Percentiles rank a stretch among this genome's conserved stretches.
These are phyloP conservation scores for Penicillium paxilli DNA, from an alignment of 495 filamentous ascomycete genomes.

Conservation along the genomic window DNA sequence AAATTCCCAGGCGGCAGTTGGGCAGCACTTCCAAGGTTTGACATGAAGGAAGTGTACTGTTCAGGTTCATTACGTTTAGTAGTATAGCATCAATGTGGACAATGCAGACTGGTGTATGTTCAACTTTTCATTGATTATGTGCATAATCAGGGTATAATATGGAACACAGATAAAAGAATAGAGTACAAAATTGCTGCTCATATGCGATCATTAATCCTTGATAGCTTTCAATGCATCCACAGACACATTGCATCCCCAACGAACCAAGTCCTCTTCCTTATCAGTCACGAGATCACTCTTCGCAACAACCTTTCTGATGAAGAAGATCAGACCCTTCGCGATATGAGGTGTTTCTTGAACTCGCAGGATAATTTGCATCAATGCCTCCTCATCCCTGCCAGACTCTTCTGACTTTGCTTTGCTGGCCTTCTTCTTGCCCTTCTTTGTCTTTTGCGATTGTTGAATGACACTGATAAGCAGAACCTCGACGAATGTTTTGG, in stretches of 20 bases:
- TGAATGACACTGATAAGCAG: slow-evolving; percentile 74
- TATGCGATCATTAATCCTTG: slow-evolving; percentile 24
- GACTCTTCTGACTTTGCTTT: slow-evolving; percentile 23
- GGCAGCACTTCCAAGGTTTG: no score
- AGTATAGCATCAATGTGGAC: no score
- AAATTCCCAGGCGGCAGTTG: no score
- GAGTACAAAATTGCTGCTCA: slow-evolving; percentile 1
- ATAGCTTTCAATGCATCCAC: slow-evolving; percentile 57
- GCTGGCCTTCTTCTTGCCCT: slow-evolving; percentile 23
- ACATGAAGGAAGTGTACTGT: no score
- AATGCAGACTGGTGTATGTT: slow-evolving; percentile 7
- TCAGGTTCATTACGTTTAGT: no score
- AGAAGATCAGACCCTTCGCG: slow-evolving; percentile 71
- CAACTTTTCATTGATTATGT: slow-evolving; percentile 9
- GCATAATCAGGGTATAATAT: slow-evolving; percentile 26
- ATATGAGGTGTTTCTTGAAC: slow-evolving; percentile 61
- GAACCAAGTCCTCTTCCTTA: slow-evolving; percentile 56
- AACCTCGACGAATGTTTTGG: slow-evolving; percentile 75
- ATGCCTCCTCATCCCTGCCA: slow-evolving; percentile 48
- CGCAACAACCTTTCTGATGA: slow-evolving; percentile 72
- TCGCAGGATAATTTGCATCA: slow-evolving; percentile 66
- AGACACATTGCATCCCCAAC: slow-evolving; percentile 70
- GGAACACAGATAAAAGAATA: slow-evolving; percentile 13
- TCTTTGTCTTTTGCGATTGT: slow-evolving; percentile 51
- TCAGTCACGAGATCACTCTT: slow-evolving; percentile 72